A percentile compares a stretch with the other conserved stretches of the same genome.
Evolutionary conservation across 495 filamentous ascomycete species (phyloP).

Genomic region (Hypoxylon fuscum): DNA sequence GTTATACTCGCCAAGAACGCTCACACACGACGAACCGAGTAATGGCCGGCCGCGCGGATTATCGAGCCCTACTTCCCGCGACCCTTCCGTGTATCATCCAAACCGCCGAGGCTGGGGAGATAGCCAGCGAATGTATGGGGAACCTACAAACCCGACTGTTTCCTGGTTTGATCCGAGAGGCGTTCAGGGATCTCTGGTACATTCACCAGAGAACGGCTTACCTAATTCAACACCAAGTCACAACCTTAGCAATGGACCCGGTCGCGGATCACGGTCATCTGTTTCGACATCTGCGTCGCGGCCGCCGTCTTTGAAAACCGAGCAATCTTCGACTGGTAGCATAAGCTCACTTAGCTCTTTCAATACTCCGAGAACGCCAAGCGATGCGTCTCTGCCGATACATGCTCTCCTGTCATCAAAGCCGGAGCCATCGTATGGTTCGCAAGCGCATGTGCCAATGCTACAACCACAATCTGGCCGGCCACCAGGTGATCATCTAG

Average conservation of each 20-base stretch:
- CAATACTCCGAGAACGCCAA: constrained; percentile 49
- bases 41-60: constrained; percentile 34
- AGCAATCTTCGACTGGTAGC: constrained; percentile 50
- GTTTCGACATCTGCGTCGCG: constrained; percentile 37
- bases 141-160: constrained; percentile 7
- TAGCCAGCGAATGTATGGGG: constrained; percentile 27
- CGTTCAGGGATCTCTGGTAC: constrained; percentile 28
- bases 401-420: constrained; percentile 55
- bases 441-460: constrained; percentile 31
- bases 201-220: constrained; percentile 37
- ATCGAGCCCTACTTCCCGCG: constrained; percentile 41
- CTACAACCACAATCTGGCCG: constrained; percentile 36
- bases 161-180: constrained; percentile 42
- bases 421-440: constrained; percentile 33
- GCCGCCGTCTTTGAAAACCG: constrained; percentile 48
- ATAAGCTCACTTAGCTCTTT: constrained; percentile 44
- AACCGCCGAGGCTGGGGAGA: constrained; percentile 35
- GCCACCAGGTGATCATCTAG: constrained; percentile 20
- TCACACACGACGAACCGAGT: constrained; percentile 29
- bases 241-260: constrained; percentile 10
- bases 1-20: constrained; percentile 45
- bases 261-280: constrained; percentile 38
- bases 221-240: constrained; percentile 18
- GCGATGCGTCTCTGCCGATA: constrained; percentile 56
- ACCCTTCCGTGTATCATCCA: constrained; percentile 23